Conservation (phyloP, 306 rosid genomes). For the Vigna angularis region DNA sequence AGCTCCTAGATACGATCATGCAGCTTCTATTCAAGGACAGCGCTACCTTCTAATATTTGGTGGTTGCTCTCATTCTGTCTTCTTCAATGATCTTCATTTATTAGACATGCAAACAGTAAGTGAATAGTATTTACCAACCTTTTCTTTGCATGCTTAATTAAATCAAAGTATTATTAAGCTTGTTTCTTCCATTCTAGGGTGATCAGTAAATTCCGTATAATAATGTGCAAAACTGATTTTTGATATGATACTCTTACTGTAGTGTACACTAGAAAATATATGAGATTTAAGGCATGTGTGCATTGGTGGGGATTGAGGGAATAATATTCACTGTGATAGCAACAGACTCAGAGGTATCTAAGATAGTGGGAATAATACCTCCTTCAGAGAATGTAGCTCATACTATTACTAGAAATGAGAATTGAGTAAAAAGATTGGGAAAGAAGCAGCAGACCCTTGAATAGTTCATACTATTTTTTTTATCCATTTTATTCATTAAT, state of each 20-base stretch:
- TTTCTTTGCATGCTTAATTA: not conserved
- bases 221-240: slow-evolving; percentile 20
- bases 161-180: slow-evolving; percentile 26
- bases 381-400: not conserved
- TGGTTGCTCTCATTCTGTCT: slow-evolving; percentile 91
- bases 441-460: not conserved
- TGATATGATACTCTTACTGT: slow-evolving; percentile 33
- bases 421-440: not conserved
- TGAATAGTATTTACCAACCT: slow-evolving; percentile 19
- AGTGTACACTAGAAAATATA: slow-evolving; percentile 4
- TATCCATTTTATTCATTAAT: no score
- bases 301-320: slow-evolving; percentile 3
- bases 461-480: no score
- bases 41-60: slow-evolving; percentile 90
- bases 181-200: slow-evolving; percentile 33
- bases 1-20: slow-evolving; percentile 91
- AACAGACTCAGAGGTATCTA: slow-evolving; percentile 7
- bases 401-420: no score
- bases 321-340: slow-evolving; percentile 9
- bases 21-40: slow-evolving; percentile 76
- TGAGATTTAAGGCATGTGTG: not conserved
- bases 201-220: slow-evolving; percentile 32
- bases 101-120: slow-evolving; percentile 91
- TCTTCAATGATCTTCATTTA: slow-evolving; percentile 88
- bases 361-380: not conserved